Percentiles rank a stretch among this genome's conserved stretches.
Conservation (phyloP, 2,329 filamentous ascomycete species). For the Aspergillus ibericus region DNA sequence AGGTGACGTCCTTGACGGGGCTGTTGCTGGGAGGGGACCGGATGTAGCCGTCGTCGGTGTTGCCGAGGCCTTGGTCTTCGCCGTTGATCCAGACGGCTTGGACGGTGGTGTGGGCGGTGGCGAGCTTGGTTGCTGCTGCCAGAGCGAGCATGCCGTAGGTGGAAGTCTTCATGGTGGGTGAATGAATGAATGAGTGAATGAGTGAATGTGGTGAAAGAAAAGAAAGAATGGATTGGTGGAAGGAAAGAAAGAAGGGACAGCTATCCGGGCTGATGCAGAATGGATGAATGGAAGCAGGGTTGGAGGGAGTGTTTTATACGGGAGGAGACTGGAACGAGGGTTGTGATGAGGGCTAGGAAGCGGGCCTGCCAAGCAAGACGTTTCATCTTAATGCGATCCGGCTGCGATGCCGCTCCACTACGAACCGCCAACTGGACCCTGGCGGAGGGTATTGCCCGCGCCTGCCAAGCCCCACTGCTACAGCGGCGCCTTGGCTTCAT, state of each 20-base stretch:
- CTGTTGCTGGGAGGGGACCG: slow-evolving; percentile 23
- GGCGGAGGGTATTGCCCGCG: background rate
- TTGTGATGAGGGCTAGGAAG: background rate
- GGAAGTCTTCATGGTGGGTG: slow-evolving; percentile 19
- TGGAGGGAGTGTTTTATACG: slow-evolving; percentile 4
- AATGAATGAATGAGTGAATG: background rate
- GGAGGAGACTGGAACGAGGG: too few relatives aligned
- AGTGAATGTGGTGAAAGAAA: background rate
- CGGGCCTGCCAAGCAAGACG: slow-evolving; percentile 3
- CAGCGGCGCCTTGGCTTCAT: slow-evolving; percentile 9
- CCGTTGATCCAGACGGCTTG: slow-evolving; percentile 26
- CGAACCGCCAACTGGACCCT: background rate
- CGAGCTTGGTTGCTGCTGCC: slow-evolving; percentile 24
- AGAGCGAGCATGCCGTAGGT: slow-evolving; percentile 24
- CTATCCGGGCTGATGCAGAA: background rate
- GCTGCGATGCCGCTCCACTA: background rate
- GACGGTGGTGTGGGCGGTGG: slow-evolving; percentile 22
- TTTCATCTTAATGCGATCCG: slow-evolving; percentile 7
- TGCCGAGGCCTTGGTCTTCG: slow-evolving; percentile 22
- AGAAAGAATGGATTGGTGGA: slow-evolving; percentile 2
- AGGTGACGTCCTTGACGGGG: slow-evolving; percentile 23
- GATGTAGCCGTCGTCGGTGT: slow-evolving; percentile 21
- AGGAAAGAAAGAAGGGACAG: slow-evolving; percentile 7
- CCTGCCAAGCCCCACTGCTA: background rate
- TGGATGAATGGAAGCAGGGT: background rate